Percentiles rank a stretch among this genome's conserved stretches.
These are phyloP conservation scores for Lavandula angustifolia DNA, from an alignment of 257 asterid species.

Conservation along the genomic window DNA sequence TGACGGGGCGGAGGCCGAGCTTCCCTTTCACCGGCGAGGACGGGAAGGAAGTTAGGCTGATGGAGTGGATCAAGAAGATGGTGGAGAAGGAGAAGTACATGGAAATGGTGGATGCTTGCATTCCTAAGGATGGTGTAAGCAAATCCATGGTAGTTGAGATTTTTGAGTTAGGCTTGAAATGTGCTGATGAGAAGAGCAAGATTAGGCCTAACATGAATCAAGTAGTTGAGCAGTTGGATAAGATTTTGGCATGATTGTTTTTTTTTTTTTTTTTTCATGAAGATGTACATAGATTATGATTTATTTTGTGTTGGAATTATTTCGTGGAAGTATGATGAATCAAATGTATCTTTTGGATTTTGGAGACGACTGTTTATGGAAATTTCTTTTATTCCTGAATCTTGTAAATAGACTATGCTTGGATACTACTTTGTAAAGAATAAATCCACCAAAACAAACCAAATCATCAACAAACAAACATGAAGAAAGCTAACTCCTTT, in stretches of 20 bases:
- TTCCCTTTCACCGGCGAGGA: constrained; percentile 63
- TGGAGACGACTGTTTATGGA: too few relatives aligned
- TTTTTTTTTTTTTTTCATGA: constrained; percentile 10
- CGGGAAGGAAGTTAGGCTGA: constrained; percentile 65
- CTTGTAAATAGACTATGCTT: too few relatives aligned
- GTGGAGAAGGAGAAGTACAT: constrained; percentile 34
- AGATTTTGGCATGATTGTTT: constrained; percentile 29
- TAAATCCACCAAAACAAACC: neutral
- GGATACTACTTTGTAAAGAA: too few relatives aligned
- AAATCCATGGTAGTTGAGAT: constrained; percentile 45
- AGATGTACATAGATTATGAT: constrained; percentile 31
- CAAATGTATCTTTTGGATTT: too few relatives aligned
- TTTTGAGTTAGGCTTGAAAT: constrained; percentile 54
- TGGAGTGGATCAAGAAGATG: constrained; percentile 62
- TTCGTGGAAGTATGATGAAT: neutral
- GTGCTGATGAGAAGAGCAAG: constrained; percentile 46
- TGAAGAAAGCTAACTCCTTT: constrained; percentile 33
- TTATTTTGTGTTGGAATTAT: constrained; percentile 20
- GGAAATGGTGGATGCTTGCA: constrained; percentile 68
- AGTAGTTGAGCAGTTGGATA: constrained; percentile 52
- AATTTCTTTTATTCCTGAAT: too few relatives aligned
- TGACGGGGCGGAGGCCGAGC: constrained; percentile 70
- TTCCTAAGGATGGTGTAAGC: constrained; percentile 39
- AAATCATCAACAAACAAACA: constrained; percentile 20
- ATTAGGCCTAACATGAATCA: constrained; percentile 64